Conservation (phyloP, 495 filamentous ascomycete species). For the Talaromyces adpressus region DNA sequence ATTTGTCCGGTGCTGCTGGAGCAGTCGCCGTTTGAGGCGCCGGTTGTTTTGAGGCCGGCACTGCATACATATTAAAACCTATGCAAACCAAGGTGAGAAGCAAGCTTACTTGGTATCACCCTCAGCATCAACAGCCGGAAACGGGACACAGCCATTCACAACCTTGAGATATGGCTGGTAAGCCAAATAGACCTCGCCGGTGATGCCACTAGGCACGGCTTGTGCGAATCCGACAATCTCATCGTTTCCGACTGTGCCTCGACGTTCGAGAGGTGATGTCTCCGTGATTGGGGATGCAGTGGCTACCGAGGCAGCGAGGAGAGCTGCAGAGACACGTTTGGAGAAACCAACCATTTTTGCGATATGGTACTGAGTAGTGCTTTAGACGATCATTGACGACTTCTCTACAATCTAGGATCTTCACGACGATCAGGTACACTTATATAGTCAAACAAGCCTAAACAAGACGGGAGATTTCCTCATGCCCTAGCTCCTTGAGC, state of each 20-base stretch:
- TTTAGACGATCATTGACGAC: background rate
- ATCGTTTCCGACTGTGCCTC: slow-evolving; percentile 33
- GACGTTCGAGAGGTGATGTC: slow-evolving; percentile 10
- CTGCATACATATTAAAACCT: slow-evolving; percentile 10
- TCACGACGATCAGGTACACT: background rate
- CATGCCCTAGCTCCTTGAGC: background rate
- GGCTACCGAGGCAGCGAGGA: slow-evolving; percentile 16
- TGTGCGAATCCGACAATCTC: slow-evolving; percentile 39
- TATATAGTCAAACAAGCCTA: background rate
- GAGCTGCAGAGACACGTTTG: background rate
- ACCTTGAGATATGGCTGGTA: slow-evolving; percentile 47
- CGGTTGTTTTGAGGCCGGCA: slow-evolving; percentile 33
- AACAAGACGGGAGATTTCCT: background rate
- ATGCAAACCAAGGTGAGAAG: too few relatives aligned
- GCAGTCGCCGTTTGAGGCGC: slow-evolving; percentile 32
- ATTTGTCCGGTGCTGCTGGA: slow-evolving; percentile 40
- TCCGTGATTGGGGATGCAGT: slow-evolving; percentile 8
- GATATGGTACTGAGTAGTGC: background rate
- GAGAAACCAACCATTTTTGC: background rate
- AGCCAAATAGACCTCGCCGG: slow-evolving; percentile 36
- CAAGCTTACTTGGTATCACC: slow-evolving; percentile 38
- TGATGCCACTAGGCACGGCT: slow-evolving; percentile 35
- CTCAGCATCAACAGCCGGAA: slow-evolving; percentile 42
- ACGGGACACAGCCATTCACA: slow-evolving; percentile 47
- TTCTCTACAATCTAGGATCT: background rate